Evolutionary conservation across 1,284 basidiomycete genomes (phyloP), one percentile per base, ranked within the genome.

Genomic region (Malassezia sympodialis): DNA sequence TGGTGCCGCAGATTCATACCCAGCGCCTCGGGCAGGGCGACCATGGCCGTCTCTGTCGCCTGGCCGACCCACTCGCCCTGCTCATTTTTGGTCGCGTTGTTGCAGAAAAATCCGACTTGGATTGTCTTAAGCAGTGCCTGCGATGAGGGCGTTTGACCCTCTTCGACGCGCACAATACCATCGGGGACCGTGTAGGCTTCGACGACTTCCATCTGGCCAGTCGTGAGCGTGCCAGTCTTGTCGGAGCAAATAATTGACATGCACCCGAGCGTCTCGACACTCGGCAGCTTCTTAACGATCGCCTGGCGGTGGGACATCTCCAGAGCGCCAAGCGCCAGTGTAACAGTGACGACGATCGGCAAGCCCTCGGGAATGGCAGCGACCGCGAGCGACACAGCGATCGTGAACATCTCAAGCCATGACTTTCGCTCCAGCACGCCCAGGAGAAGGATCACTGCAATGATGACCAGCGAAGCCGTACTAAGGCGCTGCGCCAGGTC

Each of bases 401-500:
- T 96, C 10, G 91, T 96, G 70, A 96, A 96, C 93, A 96, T 96
- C 49, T 96, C 91, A 10, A 96, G 77, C 90, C 90, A 94, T 12
- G 85, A 82, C n/a, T 90, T 80, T 27, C 82, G 79, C 73, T 96
- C 91, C 60, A 84, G 78, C 4, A 93, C 82, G 4, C 93, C 93
- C 62, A 96, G 84, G 50, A 98, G 76, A 73, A 88, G 89, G 56
- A 96, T 96, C 32, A 94, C 76, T 14, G 88, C 91, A 65, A 98
- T 98, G 48, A 96, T 81, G 19, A 82, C 86, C 64, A 98, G 96
- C 1, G 89, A 93, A 55, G 91, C 77, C 30, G 90, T 79, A 7
- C 88, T 93, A 0, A 98, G 81, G 65, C 87, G 87, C 76, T 90
- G 86, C 1, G 93, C 93, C 10, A 98, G 82, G 70, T 96, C 90